Base-by-base conservation (phyloP, 1,284 basidiomycete genomes). In the Fomitopsis schrenkii region DNA sequence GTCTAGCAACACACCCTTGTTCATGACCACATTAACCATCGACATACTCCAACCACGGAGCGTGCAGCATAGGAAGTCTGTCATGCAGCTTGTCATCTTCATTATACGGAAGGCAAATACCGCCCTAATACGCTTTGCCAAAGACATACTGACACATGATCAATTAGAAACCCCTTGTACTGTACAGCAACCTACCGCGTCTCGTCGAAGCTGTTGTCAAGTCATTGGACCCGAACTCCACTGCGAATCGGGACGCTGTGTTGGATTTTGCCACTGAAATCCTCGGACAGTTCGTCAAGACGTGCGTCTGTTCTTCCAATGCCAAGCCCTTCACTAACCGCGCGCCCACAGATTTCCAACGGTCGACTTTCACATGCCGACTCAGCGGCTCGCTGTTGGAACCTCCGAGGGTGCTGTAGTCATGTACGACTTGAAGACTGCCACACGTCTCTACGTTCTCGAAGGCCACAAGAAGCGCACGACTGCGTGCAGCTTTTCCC, bases 391-490 rank as follows among this genome's bases (percentile, higher is more conserved):
- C 1, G 94, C 92, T 0, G 95, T 98, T 0, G 97, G 97, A 0
- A 98, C 97, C 0, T 88, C 86, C 64, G 97, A 99, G 75, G 95
- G 95, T 0, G 91, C 93, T 0, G 87, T 95, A 53, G 87, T 98
- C 66, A 94, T 98, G 86, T 98, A 98, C 74, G 97, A 99, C 71
- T 82, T 99, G 57, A 98, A 98, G 76, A 95, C 95, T 0, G 95
- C 95, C 0, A 98, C 94, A 2, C 85, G 97, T 12, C 79, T 99
- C 7, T 98, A 98, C 71, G 93, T 99, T 0, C 85, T 99, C 9
- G 96, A 98, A 69, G 91, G 93, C 0, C 96, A 98, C 77, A 87
- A 87, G 68, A 86, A 87, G 66, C 78, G 84, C 0, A 85, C 94
- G 6, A 84, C 90, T 0, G 93, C 92, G 0, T 88, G 92, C 64